These are phyloP conservation scores for Aspergillus indologenus DNA, from an alignment of 495 filamentous ascomycete species.

Conservation along the genomic window DNA sequence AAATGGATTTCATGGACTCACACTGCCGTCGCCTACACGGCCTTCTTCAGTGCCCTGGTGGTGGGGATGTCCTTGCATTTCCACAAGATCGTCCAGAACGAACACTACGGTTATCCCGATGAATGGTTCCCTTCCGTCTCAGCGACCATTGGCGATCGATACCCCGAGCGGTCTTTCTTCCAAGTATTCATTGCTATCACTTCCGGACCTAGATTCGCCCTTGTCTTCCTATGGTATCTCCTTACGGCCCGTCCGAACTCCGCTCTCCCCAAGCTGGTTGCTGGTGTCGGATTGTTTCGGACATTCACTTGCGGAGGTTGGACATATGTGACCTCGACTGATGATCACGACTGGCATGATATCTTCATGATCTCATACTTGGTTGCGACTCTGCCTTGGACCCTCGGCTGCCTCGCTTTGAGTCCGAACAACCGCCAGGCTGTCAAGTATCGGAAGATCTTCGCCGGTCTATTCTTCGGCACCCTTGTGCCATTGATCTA, in stretches of 20 bases:
- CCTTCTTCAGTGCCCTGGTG: slow-evolving; percentile 86
- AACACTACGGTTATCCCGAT: slow-evolving; percentile 92
- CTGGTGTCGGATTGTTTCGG: slow-evolving; percentile 75
- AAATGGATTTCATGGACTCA: slow-evolving; percentile 91
- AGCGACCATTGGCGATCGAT: slow-evolving; percentile 96
- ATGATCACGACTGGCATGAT: slow-evolving; percentile 98
- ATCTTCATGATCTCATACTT: slow-evolving; percentile 99
- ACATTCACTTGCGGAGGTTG: slow-evolving; percentile 95
- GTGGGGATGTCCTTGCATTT: slow-evolving; percentile 87
- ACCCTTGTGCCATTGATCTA: slow-evolving; percentile 89
- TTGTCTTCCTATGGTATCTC: slow-evolving; percentile 91
- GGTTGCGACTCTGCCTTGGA: slow-evolving; percentile 94
- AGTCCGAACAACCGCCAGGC: slow-evolving; percentile 83
- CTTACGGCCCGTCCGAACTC: slow-evolving; percentile 74
- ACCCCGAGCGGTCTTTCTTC: slow-evolving; percentile 95
- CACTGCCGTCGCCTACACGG: slow-evolving; percentile 79
- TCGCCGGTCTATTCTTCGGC: slow-evolving; percentile 84
- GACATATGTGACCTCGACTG: slow-evolving; percentile 98
- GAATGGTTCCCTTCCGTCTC: slow-evolving; percentile 99
- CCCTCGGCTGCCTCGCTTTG: slow-evolving; percentile 80
- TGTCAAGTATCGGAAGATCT: slow-evolving; percentile 82
- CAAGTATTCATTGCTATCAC: slow-evolving; percentile 96
- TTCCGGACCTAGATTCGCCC: slow-evolving; percentile 86
- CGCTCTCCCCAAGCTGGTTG: slow-evolving; percentile 76
- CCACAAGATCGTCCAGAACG: slow-evolving; percentile 95